Percentiles rank a stretch among this genome's conserved stretches.
phyloP scores from a whole-genome alignment of 2,329 filamentous ascomycete genomes.

The Claviceps cyperi region DNA sequence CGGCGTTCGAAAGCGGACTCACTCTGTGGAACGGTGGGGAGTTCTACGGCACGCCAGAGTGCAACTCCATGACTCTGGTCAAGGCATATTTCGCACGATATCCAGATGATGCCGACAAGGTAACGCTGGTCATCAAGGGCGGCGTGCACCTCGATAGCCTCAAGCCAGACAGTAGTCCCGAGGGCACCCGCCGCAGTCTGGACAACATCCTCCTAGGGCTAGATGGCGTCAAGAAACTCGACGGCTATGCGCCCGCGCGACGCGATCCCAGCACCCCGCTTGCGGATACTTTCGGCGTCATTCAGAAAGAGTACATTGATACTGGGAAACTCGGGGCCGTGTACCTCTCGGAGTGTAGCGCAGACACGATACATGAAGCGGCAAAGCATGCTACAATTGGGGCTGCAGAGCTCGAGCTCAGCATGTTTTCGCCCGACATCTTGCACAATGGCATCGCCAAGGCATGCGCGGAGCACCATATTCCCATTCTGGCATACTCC shows the following conservation, averaged over 20 bases:
- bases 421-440: slow-evolving; percentile 32
- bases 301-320: slow-evolving; percentile 34
- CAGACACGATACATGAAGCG: slow-evolving; percentile 33
- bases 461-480: slow-evolving; percentile 46
- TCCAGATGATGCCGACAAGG: slow-evolving; percentile 47
- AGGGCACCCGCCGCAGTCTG: slow-evolving; percentile 40
- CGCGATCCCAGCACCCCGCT: slow-evolving; percentile 36
- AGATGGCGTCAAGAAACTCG: slow-evolving; percentile 43
- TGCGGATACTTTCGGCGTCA: slow-evolving; percentile 11
- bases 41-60: slow-evolving; percentile 46
- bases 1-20: slow-evolving; percentile 30
- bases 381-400: slow-evolving; percentile 28
- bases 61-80: slow-evolving; percentile 44
- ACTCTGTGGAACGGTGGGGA: slow-evolving; percentile 49
- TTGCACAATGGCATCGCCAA: slow-evolving; percentile 36
- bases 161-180: slow-evolving; percentile 35
- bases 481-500: slow-evolving; percentile 59
- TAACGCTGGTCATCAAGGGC: slow-evolving; percentile 50
- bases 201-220: slow-evolving; percentile 38
- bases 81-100: slow-evolving; percentile 48
- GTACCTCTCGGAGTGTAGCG: slow-evolving; percentile 36
- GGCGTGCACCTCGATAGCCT: slow-evolving; percentile 20
- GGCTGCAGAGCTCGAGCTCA: slow-evolving; percentile 40
- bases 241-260: slow-evolving; percentile 45
- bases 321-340: slow-evolving; percentile 37